These are phyloP conservation scores for Crucihimalaya himalaica DNA, from an alignment of 345 rosid genomes.

Conservation along the genomic window DNA sequence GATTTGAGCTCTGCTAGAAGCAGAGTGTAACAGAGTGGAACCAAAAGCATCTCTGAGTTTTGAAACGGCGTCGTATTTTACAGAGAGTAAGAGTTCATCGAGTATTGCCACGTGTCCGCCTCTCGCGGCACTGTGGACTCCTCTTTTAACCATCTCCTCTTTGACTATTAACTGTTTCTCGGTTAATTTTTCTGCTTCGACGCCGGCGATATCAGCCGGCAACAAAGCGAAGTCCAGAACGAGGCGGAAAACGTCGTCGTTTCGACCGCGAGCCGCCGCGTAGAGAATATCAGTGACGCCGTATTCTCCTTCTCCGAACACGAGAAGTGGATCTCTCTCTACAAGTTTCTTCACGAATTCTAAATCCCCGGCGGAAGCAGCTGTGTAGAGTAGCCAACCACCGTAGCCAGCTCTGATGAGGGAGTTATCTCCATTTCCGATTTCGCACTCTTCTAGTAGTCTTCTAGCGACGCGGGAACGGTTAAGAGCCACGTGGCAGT, in stretches of 20 bases:
- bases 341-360: constrained; percentile 64
- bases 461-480: constrained; percentile 71
- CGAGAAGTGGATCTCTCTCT: constrained; percentile 79
- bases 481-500: constrained; percentile 60
- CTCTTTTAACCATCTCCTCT: constrained; percentile 78
- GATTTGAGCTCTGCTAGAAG: constrained; percentile 81
- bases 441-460: constrained; percentile 64
- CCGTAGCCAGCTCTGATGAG: constrained; percentile 92
- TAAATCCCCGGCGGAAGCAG: constrained; percentile 89
- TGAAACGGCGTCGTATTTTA: constrained; percentile 47
- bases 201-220: constrained; percentile 44
- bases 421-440: constrained; percentile 59
- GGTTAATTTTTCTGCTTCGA: constrained; percentile 38
- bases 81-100: constrained; percentile 48
- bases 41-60: constrained; percentile 64
- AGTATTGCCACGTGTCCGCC: constrained; percentile 83
- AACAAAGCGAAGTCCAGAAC: constrained; percentile 52
- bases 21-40: constrained; percentile 75
- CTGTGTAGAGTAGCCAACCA: constrained; percentile 95
- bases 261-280: constrained; percentile 81
- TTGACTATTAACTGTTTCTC: constrained; percentile 50
- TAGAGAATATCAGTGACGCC: constrained; percentile 84
- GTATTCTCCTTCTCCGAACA: constrained; percentile 96
- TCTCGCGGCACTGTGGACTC: constrained; percentile 84
- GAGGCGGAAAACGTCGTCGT: constrained; percentile 61